Evolutionary conservation across 768 basidiomycete species (phyloP).

Genomic region (Trametopsis cervina): DNA sequence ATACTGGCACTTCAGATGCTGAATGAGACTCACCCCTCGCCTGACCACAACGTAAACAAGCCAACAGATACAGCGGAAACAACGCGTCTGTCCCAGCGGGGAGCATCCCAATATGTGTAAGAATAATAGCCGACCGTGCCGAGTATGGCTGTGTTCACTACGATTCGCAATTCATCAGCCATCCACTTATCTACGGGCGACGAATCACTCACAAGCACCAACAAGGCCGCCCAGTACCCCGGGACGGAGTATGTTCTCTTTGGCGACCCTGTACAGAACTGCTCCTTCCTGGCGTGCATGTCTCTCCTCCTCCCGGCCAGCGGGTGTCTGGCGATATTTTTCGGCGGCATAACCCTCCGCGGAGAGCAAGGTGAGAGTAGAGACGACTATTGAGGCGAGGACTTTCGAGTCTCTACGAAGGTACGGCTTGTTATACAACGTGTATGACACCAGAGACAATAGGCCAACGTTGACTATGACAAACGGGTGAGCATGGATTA

Average conservation of each 20-base stretch:
- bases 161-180: neutral
- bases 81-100: conserved; percentile 55
- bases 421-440: conserved; percentile 54
- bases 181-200: conserved; percentile 1
- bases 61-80: conserved; percentile 54
- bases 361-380: conserved; percentile 49
- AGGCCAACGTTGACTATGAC: conserved; percentile 66
- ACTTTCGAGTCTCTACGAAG: conserved; percentile 50
- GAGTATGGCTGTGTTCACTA: conserved; percentile 60
- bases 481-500: neutral
- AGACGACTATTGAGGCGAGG: conserved; percentile 45
- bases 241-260: conserved; percentile 54
- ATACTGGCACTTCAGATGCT: neutral
- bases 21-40: conserved; percentile 51
- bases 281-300: conserved; percentile 53
- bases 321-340: conserved; percentile 49
- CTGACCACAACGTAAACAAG: conserved; percentile 51
- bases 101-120: conserved; percentile 59
- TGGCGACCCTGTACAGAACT: conserved; percentile 43
- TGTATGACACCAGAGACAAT: conserved; percentile 52
- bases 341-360: conserved; percentile 60
- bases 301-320: conserved; percentile 49
- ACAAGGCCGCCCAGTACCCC: conserved; percentile 59
- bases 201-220: conserved; percentile 42
- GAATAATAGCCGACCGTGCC: conserved; percentile 56